phyloP scores from a whole-genome alignment of 2,329 filamentous ascomycete species.

The Epichloe aotearoae region DNA sequence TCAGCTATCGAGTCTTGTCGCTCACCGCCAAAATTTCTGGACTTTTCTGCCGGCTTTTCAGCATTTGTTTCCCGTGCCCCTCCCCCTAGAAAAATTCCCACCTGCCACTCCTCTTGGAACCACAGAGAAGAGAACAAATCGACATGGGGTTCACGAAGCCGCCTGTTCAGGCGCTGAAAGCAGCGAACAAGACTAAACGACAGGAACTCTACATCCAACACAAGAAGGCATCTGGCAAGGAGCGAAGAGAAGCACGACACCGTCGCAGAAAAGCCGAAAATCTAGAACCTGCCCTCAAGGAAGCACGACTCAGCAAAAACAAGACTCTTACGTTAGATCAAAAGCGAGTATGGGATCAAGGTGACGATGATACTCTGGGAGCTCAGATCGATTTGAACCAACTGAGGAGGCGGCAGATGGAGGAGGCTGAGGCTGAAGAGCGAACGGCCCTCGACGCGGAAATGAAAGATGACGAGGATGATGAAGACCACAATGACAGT shows the following conservation, averaged over 20 bases:
- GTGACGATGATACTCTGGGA: slow-evolving; percentile 46
- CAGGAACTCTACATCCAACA: slow-evolving; percentile 66
- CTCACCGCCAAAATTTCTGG: slow-evolving; percentile 28
- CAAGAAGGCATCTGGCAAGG: slow-evolving; percentile 63
- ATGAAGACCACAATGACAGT: slow-evolving; percentile 56
- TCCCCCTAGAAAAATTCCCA: slow-evolving; percentile 7
- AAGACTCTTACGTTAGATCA: slow-evolving; percentile 70
- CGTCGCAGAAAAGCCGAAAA: slow-evolving; percentile 73
- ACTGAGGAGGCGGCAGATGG: slow-evolving; percentile 42
- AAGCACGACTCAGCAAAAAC: slow-evolving; percentile 62
- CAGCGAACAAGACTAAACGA: slow-evolving; percentile 67
- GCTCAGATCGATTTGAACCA: slow-evolving; percentile 45
- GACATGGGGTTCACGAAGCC: slow-evolving; percentile 23
- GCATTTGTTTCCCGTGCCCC: slow-evolving; percentile 5
- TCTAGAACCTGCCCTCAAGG: slow-evolving; percentile 63
- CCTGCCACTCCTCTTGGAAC: background rate
- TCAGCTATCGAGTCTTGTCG: slow-evolving; percentile 4
- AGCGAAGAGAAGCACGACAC: slow-evolving; percentile 64
- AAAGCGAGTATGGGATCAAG: slow-evolving; percentile 83
- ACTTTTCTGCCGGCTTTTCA: slow-evolving; percentile 19
- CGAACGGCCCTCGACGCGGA: slow-evolving; percentile 33
- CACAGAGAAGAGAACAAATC: background rate
- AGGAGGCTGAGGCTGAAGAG: slow-evolving; percentile 38
- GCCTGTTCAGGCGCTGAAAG: slow-evolving; percentile 26
- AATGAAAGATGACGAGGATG: slow-evolving; percentile 30